phyloP scores from a whole-genome alignment of 306 rosid genomes.

The Rosa rugosa region DNA sequence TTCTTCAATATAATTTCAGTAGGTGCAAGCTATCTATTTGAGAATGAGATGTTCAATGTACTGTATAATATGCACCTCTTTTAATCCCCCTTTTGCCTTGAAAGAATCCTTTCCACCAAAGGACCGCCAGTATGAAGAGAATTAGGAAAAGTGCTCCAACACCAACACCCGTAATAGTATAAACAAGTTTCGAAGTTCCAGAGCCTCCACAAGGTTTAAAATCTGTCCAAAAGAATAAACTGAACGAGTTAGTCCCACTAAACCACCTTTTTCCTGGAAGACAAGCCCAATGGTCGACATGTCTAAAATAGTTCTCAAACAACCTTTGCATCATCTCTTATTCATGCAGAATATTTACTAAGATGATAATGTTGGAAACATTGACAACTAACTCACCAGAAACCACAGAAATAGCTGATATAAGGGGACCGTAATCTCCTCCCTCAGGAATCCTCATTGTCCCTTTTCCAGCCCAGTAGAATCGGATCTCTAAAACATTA shows the following conservation, averaged over 20 bases:
- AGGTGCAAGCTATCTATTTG: not conserved
- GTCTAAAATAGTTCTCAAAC: not conserved
- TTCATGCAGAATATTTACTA: not conserved
- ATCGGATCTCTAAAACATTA: constrained; percentile 48
- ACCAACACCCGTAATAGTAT: constrained; percentile 22
- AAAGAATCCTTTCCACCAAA: constrained; percentile 44
- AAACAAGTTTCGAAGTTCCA: constrained; percentile 12
- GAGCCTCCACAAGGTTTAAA: constrained; percentile 34
- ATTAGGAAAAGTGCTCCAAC: constrained; percentile 33
- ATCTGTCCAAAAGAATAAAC: constrained; percentile 27
- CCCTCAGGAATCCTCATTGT: constrained; percentile 41
- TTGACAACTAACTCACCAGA: constrained; percentile 38
- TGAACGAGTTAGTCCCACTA: not conserved
- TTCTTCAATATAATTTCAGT: not conserved
- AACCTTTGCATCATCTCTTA: not conserved
- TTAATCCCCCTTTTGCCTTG: constrained; percentile 4
- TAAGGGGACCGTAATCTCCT: constrained; percentile 60
- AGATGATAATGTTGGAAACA: not conserved
- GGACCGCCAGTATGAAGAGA: constrained; percentile 32
- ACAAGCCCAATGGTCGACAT: not conserved
- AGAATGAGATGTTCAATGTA: not conserved
- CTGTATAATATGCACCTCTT: constrained; percentile 23
- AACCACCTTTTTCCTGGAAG: not conserved
- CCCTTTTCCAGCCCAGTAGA: constrained; percentile 60
- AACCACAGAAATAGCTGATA: constrained; percentile 60